A percentile compares a stretch with the other conserved stretches of the same genome.
These are phyloP conservation scores for Acacia acuminata DNA, from an alignment of 306 rosid genomes.

Conservation along the genomic window DNA sequence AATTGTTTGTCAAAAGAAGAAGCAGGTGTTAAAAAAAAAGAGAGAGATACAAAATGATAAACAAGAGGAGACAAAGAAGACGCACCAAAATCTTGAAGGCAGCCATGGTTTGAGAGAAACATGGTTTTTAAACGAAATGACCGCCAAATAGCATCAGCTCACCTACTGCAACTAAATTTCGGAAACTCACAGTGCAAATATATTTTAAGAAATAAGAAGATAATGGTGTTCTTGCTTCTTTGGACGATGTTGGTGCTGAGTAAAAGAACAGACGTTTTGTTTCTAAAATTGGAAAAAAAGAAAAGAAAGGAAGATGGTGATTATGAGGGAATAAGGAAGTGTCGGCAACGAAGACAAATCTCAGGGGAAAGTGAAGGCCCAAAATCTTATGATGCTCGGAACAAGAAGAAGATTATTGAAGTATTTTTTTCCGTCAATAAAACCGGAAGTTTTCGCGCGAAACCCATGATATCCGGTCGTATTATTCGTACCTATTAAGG, in stretches of 20 bases:
- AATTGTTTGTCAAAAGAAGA: neutral
- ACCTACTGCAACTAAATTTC: conserved; percentile 58
- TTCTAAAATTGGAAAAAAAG: neutral
- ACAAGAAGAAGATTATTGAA: neutral
- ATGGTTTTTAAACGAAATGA: conserved; percentile 37
- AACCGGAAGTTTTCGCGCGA: conserved; percentile 48
- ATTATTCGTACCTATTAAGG: neutral
- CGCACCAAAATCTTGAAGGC: conserved; percentile 53
- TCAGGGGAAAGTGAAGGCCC: conserved; percentile 37
- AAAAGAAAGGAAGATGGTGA: conserved; percentile 5
- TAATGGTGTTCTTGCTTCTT: neutral
- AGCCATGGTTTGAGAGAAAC: conserved; percentile 38
- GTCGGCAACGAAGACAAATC: conserved; percentile 50
- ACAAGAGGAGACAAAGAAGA: conserved; percentile 48
- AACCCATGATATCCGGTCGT: neutral
- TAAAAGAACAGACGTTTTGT: conserved; percentile 6
- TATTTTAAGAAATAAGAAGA: neutral
- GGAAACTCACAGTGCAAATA: conserved; percentile 17
- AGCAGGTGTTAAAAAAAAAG: conserved; percentile 9
- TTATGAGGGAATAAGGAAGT: conserved; percentile 39
- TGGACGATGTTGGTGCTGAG: neutral
- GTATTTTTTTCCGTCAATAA: conserved; percentile 22
- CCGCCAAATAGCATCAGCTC: conserved; percentile 38
- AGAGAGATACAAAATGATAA: conserved; percentile 34
- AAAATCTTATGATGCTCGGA: neutral